A percentile compares a stretch with the other conserved stretches of the same genome.
Evolutionary conservation across 2,329 filamentous ascomycete genomes (phyloP).

Genomic region (Blumeriella jaapii): DNA sequence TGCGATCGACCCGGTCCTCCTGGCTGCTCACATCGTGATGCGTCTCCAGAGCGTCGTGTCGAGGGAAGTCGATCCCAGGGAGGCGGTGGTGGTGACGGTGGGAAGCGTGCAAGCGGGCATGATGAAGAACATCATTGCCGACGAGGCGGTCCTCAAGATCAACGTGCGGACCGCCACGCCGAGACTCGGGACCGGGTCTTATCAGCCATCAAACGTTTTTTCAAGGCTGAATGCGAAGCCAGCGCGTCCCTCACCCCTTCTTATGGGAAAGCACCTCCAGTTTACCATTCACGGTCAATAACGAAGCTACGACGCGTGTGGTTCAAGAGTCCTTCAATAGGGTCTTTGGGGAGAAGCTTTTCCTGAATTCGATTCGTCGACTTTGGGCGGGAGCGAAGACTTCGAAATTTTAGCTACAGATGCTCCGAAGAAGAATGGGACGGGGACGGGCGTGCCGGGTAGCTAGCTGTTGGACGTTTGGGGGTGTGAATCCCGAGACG

Average conservation of each 20-base stretch:
- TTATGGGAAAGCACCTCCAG: conserved; percentile 11
- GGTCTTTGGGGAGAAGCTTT: conserved; percentile 18
- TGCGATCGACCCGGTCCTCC: conserved; percentile 35
- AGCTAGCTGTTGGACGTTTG: conserved; percentile 30
- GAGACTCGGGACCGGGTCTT: conserved; percentile 29
- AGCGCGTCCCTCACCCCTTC: conserved; percentile 32
- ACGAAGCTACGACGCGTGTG: conserved; percentile 9
- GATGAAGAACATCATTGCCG: conserved; percentile 35
- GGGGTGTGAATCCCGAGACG: conserved; percentile 30
- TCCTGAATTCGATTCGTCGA: conserved; percentile 9
- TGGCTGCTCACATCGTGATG: conserved; percentile 33
- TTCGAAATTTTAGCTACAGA: conserved; percentile 38
- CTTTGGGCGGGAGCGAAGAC: conserved; percentile 19
- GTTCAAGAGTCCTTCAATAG: conserved; percentile 11
- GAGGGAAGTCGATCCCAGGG: conserved; percentile 29
- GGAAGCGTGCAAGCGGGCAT: conserved; percentile 33
- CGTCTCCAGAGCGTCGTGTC: conserved; percentile 31
- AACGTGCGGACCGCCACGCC: conserved; percentile 30
- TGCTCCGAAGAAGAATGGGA: conserved; percentile 15
- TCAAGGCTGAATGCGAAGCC: conserved; percentile 37
- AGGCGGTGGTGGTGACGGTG: conserved; percentile 35
- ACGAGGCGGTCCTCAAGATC: conserved; percentile 31
- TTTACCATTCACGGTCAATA: conserved; percentile 20
- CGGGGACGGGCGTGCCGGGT: conserved; percentile 19
- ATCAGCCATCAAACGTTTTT: conserved; percentile 31